Evolutionary conservation across 495 filamentous ascomycete genomes (phyloP), one percentile per base, ranked within the genome.

Genomic region (Neurospora sp.): DNA sequence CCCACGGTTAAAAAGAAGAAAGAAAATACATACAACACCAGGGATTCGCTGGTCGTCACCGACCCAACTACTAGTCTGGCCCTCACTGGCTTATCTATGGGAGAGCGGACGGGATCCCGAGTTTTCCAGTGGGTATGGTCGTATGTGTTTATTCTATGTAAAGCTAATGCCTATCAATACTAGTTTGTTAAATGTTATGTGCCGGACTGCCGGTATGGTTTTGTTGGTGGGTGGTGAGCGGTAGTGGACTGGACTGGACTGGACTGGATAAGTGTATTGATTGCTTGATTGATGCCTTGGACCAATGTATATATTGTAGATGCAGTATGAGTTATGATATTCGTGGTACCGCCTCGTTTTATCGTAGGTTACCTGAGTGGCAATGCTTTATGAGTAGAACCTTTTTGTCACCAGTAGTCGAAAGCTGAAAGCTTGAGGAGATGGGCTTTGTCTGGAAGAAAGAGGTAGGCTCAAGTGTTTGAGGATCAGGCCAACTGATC

Each of bases 81-180:
- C 41, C 44, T 75, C 72, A 75, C 71, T 74, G 70, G 80, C 78
- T 83, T 82, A 78, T 79, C 79, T 82, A 84, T 78, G 83, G 83
- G 78, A 83, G 84, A 86, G 81, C 84, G 81, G 82, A 86, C 84
- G 83, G 84, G 84, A 83, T 83, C 79, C 83, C 83, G 81, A 81
- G 76, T 81, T 80, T 73, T 85, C 82, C 74, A 77, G 41, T 77
- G 77, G 77, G 72, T 84, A 79, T 84, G 84, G 83, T 83, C 82
- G 83, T 83, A 85, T 81, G 79, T 81, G 70, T 7, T 23, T 2
- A 11, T 23, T 20, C 0, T 0, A 1, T 2, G 23, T 27, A 23
- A 6, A 14, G 5, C 11, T 0, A n/a, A 27, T 27, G 48, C 2
- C 27, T 7, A 59, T 14, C 2, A 59, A 27, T 10, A 20, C 2